Percentiles rank a stretch among this genome's conserved stretches.
Evolutionary conservation across 2,329 filamentous ascomycete genomes (phyloP).

Genomic region (Sclerotinia sclerotiorum): DNA sequence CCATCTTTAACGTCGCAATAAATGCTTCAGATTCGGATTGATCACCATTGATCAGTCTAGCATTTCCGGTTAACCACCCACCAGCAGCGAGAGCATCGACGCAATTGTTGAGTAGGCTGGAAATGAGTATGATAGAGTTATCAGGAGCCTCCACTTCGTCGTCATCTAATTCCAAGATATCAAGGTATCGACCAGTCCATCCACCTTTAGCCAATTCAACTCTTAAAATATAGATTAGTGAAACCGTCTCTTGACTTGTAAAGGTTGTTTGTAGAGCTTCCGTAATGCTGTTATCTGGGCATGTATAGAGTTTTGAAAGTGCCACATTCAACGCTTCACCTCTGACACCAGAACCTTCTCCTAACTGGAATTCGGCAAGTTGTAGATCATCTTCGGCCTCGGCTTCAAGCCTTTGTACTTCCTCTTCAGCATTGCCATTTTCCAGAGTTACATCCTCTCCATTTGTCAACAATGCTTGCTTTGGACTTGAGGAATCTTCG

Average conservation of each 20-base stretch:
- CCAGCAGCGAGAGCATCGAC: constrained; percentile 73
- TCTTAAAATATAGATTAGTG: constrained; percentile 70
- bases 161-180: constrained; percentile 49
- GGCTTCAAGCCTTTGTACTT: constrained; percentile 54
- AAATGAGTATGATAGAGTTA: constrained; percentile 68
- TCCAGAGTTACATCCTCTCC: constrained; percentile 26
- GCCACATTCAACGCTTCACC: constrained; percentile 65
- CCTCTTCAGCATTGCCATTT: constrained; percentile 40
- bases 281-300: constrained; percentile 60
- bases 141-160: constrained; percentile 57
- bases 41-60: constrained; percentile 49
- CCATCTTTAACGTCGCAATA: constrained; percentile 62
- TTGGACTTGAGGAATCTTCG: constrained; percentile 32
- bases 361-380: constrained; percentile 65
- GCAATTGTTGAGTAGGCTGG: constrained; percentile 69
- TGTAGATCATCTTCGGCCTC: constrained; percentile 65
- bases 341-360: constrained; percentile 61
- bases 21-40: constrained; percentile 59
- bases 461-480: constrained; percentile 36
- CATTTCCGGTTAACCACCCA: constrained; percentile 69
- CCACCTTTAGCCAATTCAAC: constrained; percentile 71
- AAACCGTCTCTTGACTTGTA: constrained; percentile 65
- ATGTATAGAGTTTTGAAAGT: constrained; percentile 67
- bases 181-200: constrained; percentile 73
- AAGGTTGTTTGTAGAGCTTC: constrained; percentile 63